These are phyloP conservation scores for Limnanthes douglasii DNA, from an alignment of 345 rosid genomes.

Conservation along the genomic window DNA sequence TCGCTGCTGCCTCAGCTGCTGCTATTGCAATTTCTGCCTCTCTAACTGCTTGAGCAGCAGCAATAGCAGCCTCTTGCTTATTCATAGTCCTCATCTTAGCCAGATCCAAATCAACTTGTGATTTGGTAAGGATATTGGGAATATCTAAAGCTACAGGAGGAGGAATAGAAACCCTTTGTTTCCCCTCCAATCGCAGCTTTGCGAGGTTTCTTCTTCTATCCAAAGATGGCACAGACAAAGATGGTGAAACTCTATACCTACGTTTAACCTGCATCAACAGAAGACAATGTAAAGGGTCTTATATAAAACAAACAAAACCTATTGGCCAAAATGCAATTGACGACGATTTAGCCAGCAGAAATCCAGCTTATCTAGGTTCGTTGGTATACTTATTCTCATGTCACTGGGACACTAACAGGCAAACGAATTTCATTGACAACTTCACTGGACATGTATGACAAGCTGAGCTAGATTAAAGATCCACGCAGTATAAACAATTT, in stretches of 20 bases:
- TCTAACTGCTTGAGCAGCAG: constrained; percentile 85
- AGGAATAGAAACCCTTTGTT: constrained; percentile 19
- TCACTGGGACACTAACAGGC: too few species aligned
- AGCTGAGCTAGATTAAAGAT: too few species aligned
- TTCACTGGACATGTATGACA: too few species aligned
- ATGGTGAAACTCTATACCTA: constrained; percentile 63
- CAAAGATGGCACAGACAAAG: constrained; percentile 19
- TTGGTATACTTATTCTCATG: too few species aligned
- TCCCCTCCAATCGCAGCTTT: constrained; percentile 20
- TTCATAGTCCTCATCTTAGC: constrained; percentile 76
- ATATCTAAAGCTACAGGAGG: constrained; percentile 42
- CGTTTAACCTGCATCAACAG: constrained; percentile 58
- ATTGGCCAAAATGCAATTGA: too few species aligned
- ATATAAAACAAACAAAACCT: neutral
- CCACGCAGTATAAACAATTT: too few species aligned
- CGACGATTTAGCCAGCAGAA: too few species aligned
- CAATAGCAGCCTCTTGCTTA: constrained; percentile 68
- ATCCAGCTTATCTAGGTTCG: too few species aligned
- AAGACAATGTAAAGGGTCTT: neutral
- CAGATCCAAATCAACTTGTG: constrained; percentile 72
- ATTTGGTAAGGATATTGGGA: constrained; percentile 29
- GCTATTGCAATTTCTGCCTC: constrained; percentile 91
- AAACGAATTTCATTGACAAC: too few species aligned
- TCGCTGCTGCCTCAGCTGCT: constrained; percentile 92
- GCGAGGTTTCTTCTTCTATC: constrained; percentile 38